phyloP scores from a whole-genome alignment of 148 eudicot species.

The Vaccinium corymbosum region DNA sequence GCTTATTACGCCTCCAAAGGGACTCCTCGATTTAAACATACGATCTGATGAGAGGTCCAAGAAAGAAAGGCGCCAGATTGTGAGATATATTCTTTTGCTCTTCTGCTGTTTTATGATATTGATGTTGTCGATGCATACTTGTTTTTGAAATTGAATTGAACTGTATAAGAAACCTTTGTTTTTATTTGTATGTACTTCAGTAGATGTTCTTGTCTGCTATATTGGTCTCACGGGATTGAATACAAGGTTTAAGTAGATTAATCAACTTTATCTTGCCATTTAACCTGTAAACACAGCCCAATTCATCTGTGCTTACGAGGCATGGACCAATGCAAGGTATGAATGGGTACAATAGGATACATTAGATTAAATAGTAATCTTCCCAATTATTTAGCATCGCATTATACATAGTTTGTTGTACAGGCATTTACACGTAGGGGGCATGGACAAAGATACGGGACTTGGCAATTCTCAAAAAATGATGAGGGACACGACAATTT shows the following conservation, averaged over 20 bases:
- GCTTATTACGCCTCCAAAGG: slow-evolving; percentile 92
- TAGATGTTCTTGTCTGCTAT: neutral
- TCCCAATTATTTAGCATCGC: neutral
- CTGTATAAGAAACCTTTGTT: neutral
- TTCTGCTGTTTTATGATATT: neutral
- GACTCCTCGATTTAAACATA: slow-evolving; percentile 79
- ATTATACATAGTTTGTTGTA: neutral
- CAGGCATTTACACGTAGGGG: too few relatives aligned
- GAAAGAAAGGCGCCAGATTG: slow-evolving; percentile 87
- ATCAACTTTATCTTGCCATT: neutral
- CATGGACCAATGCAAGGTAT: neutral
- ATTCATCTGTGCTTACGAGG: neutral
- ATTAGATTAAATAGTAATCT: neutral
- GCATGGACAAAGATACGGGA: too few relatives aligned
- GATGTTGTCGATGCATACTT: neutral
- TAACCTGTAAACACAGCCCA: neutral
- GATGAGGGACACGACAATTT: too few relatives aligned
- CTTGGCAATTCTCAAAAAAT: too few relatives aligned
- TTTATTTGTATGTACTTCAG: neutral
- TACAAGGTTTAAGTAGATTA: neutral
- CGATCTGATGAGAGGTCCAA: slow-evolving; percentile 75
- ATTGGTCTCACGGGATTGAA: neutral
- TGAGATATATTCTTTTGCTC: slow-evolving; percentile 40
- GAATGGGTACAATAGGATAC: neutral
- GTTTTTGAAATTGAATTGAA: neutral